Conservation (phyloP, 2,329 filamentous ascomycete species). For the Hyphodiscus sp. region DNA sequence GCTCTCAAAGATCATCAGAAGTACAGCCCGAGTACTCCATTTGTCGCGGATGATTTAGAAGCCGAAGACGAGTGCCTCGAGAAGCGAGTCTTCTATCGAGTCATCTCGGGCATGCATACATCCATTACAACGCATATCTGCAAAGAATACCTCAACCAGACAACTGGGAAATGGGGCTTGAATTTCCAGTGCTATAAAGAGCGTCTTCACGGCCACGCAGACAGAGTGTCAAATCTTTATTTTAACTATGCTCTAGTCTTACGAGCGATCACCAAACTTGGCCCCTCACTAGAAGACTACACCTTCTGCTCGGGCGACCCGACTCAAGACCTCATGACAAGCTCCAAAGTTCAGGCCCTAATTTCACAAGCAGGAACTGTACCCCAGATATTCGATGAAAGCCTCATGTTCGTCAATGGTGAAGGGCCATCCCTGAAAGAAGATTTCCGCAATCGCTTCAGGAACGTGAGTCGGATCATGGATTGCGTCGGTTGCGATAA, state of each 20-base stretch:
- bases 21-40: conserved; percentile 45
- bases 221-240: conserved; percentile 94
- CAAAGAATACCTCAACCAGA: conserved; percentile 93
- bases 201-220: conserved; percentile 77
- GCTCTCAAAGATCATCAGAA: conserved; percentile 55
- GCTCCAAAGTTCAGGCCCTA: conserved; percentile 72
- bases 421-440: conserved; percentile 78
- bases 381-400: conserved; percentile 88
- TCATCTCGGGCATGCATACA: conserved; percentile 96
- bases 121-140: conserved; percentile 95
- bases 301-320: conserved; percentile 88
- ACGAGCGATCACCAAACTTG: conserved; percentile 84
- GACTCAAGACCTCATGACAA: conserved; percentile 70
- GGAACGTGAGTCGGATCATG: conserved; percentile 95
- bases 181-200: conserved; percentile 85
- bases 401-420: conserved; percentile 83
- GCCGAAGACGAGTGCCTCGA: conserved; percentile 90
- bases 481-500: conserved; percentile 99
- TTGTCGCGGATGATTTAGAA: conserved; percentile 61
- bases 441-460: conserved; percentile 94
- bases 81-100: conserved; percentile 96
- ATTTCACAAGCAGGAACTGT: conserved; percentile 62
- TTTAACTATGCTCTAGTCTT: conserved; percentile 98
- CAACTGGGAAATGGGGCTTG: conserved; percentile 85
- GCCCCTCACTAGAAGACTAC: conserved; percentile 71